Evolutionary conservation across 495 filamentous ascomycete genomes (phyloP).

Genomic region (Ramalina peruviana): DNA sequence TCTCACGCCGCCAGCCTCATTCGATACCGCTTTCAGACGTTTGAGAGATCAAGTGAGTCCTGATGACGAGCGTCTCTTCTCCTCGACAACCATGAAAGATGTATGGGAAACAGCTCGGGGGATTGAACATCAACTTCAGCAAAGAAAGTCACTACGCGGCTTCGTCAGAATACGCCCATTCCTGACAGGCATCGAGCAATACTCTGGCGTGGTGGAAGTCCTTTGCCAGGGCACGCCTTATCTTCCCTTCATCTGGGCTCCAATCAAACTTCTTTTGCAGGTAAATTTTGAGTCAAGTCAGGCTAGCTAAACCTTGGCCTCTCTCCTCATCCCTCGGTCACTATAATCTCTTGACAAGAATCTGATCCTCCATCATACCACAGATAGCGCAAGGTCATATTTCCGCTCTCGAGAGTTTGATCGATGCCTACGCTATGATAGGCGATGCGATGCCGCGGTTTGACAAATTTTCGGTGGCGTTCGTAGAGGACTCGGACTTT

Average conservation of each 20-base stretch:
- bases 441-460: slow-evolving; percentile 26
- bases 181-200: slow-evolving; percentile 25
- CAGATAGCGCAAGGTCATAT: slow-evolving; percentile 23
- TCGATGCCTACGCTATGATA: slow-evolving; percentile 27
- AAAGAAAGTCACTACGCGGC: slow-evolving; percentile 23
- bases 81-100: slow-evolving; percentile 20
- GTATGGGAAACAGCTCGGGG: slow-evolving; percentile 21
- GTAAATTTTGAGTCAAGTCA: slow-evolving; percentile 1
- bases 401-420: slow-evolving; percentile 27
- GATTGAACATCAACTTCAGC: slow-evolving; percentile 25
- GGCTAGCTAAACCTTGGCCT: no score
- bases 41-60: slow-evolving; percentile 18
- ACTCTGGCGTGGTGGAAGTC: slow-evolving; percentile 26
- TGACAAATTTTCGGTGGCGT: slow-evolving; percentile 18
- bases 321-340: not conserved
- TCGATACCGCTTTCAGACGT: slow-evolving; percentile 20
- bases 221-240: slow-evolving; percentile 33
- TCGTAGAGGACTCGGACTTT: slow-evolving; percentile 21
- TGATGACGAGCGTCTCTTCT: slow-evolving; percentile 19
- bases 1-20: slow-evolving; percentile 1
- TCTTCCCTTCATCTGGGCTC: slow-evolving; percentile 34
- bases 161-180: slow-evolving; percentile 27
- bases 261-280: slow-evolving; percentile 29
- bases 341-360: not conserved
- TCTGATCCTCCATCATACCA: not conserved